Percentiles rank a stretch among this genome's conserved stretches.
Evolutionary conservation across 2,329 filamentous ascomycete species (phyloP).

Genomic region (Tolypocladium endophyticum): DNA sequence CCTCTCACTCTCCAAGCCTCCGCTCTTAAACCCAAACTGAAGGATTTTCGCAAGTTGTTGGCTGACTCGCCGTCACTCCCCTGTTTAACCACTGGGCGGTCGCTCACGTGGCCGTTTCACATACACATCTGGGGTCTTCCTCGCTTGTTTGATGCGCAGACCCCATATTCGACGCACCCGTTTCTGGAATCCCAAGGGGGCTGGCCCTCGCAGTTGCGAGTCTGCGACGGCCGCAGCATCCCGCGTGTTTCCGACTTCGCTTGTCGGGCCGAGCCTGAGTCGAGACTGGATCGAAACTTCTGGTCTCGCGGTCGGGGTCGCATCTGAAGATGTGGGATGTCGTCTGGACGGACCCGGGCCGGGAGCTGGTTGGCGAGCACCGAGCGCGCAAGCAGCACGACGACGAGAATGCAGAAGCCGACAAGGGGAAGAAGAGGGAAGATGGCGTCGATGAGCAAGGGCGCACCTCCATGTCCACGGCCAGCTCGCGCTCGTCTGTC

Average conservation of each 20-base stretch:
- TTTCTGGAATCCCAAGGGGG: neutral
- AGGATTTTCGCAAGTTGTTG: neutral
- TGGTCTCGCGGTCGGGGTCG: neutral
- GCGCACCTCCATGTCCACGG: slow-evolving; percentile 28
- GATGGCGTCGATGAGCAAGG: neutral
- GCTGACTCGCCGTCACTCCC: neutral
- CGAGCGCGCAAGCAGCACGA: slow-evolving; percentile 30
- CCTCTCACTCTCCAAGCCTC: neutral
- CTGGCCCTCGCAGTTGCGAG: neutral
- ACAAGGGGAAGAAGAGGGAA: neutral
- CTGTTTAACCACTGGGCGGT: neutral
- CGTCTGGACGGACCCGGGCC: slow-evolving; percentile 44
- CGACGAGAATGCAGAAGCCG: slow-evolving; percentile 7
- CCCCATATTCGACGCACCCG: neutral
- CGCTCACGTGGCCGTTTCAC: neutral
- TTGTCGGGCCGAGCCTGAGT: neutral
- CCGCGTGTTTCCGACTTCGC: neutral
- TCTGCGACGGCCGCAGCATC: neutral
- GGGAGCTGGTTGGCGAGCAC: slow-evolving; percentile 42
- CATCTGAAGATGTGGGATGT: slow-evolving; percentile 42
- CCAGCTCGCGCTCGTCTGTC: slow-evolving; percentile 30
- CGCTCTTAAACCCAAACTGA: neutral
- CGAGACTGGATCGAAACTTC: neutral
- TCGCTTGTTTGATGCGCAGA: neutral
- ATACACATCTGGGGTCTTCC: neutral